These are phyloP conservation scores for Wallemia ichthyophaga DNA, from an alignment of 1,284 basidiomycete species.

Conservation along the genomic window DNA sequence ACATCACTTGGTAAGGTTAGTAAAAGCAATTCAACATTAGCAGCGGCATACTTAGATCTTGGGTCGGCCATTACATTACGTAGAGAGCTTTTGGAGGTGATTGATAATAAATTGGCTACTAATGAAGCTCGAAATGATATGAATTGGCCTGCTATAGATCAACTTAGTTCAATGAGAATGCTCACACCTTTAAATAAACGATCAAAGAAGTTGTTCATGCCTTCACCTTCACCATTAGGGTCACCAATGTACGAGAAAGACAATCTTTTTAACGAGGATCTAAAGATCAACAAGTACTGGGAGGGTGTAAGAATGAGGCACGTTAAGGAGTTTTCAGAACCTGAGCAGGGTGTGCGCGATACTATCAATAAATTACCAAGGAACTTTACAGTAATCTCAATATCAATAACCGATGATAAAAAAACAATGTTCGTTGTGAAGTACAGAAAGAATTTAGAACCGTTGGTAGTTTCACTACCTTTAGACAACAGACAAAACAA, in stretches of 20 bases:
- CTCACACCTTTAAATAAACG: not conserved
- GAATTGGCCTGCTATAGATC: constrained; percentile 24
- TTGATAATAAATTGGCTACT: constrained; percentile 23
- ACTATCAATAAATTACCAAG: constrained; percentile 27
- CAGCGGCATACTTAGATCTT: constrained; percentile 27
- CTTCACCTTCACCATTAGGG: not conserved
- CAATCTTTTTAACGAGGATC: constrained; percentile 15
- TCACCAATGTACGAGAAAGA: constrained; percentile 12
- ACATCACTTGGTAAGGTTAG: constrained; percentile 37
- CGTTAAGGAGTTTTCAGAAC: constrained; percentile 15
- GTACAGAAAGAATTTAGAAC: constrained; percentile 29
- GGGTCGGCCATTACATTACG: constrained; percentile 42
- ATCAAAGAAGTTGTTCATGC: not conserved
- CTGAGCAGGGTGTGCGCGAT: constrained; percentile 13
- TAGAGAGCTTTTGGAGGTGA: constrained; percentile 26
- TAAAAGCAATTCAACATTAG: constrained; percentile 22
- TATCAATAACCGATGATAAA: constrained; percentile 51
- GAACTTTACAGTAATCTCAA: constrained; percentile 59
- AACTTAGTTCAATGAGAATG: not conserved
- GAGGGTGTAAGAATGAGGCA: constrained; percentile 22
- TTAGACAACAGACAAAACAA: constrained; percentile 38
- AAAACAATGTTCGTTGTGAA: constrained; percentile 58
- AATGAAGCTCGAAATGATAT: constrained; percentile 10
- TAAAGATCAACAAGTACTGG: constrained; percentile 28
- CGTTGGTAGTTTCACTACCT: constrained; percentile 63